A percentile compares a stretch with the other conserved stretches of the same genome.
Evolutionary conservation across 768 basidiomycete genomes (phyloP).

Genomic region (Suillus alpinus): DNA sequence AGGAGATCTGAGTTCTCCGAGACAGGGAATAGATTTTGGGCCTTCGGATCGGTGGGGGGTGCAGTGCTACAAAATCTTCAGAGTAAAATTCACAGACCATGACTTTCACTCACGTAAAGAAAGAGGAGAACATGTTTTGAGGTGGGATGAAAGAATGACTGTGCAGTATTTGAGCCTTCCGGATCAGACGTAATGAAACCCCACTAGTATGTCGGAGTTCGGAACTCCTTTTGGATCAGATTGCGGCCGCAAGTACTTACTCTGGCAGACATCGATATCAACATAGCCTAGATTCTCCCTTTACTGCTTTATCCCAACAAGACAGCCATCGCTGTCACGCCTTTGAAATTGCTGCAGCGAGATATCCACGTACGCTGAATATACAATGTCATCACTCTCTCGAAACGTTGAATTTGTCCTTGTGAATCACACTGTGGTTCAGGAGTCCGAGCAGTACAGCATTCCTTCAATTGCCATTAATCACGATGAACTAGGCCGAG

Average conservation of each 20-base stretch:
- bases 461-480: too few relatives aligned
- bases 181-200: conserved; percentile 1
- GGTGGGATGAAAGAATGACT: background rate
- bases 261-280: too few relatives aligned
- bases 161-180: background rate
- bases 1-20: conserved; percentile 60
- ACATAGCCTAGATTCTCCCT: too few relatives aligned
- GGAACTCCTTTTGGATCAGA: background rate
- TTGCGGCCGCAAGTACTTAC: background rate
- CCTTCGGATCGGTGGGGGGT: conserved; percentile 57
- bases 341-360: too few relatives aligned
- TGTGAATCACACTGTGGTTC: too few relatives aligned
- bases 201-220: background rate
- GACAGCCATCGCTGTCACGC: too few relatives aligned
- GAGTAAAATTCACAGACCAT: conserved; percentile 2
- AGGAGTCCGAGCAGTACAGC: too few relatives aligned
- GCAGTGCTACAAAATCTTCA: conserved; percentile 41
- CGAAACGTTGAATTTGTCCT: too few relatives aligned
- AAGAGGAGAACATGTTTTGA: conserved; percentile 69
- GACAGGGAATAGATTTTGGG: conserved; percentile 83
- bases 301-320: too few relatives aligned
- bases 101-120: conserved; percentile 66
- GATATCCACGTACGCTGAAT: too few relatives aligned
- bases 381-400: too few relatives aligned
- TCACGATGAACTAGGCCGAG: too few relatives aligned